Evolutionary conservation across 805 yeast species (phyloP).

Genomic region (Sungouiella blattae): DNA sequence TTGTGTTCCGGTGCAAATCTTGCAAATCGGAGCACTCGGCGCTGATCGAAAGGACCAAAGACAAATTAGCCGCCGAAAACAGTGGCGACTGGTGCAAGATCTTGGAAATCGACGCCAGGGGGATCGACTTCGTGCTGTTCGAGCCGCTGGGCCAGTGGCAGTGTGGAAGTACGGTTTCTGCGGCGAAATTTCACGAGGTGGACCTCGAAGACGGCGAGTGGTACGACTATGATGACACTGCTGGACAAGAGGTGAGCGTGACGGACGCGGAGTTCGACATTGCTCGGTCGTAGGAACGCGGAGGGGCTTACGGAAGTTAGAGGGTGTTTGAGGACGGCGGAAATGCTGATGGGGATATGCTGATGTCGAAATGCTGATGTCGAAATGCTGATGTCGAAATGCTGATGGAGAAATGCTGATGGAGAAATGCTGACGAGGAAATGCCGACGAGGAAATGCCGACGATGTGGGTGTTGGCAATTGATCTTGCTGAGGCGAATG

Average conservation of each 20-base stretch:
- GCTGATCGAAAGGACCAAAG: slow-evolving; percentile 27
- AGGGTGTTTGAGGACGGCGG: no score
- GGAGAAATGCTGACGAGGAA: no score
- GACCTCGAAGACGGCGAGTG: slow-evolving; percentile 82
- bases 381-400: no score
- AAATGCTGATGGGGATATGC: no score
- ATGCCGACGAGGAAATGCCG: no score
- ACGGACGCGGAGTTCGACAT: slow-evolving; percentile 71
- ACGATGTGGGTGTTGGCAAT: no score
- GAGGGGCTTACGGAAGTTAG: no score
- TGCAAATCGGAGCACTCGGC: slow-evolving; percentile 50
- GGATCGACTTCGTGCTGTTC: slow-evolving; percentile 69
- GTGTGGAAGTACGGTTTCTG: slow-evolving; percentile 51
- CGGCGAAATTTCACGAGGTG: slow-evolving; percentile 55
- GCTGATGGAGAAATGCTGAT: no score
- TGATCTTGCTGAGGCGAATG: no score
- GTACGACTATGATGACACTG: slow-evolving; percentile 92
- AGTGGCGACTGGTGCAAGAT: slow-evolving; percentile 43
- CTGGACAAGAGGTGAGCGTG: slow-evolving; percentile 74
- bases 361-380: no score
- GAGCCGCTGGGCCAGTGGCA: slow-evolving; percentile 61
- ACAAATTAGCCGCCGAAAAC: slow-evolving; percentile 35
- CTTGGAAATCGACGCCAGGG: slow-evolving; percentile 80
- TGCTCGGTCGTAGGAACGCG: slow-evolving; percentile 24
- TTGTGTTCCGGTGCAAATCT: slow-evolving; percentile 69